Percentiles rank a stretch among this genome's conserved stretches.
Evolutionary conservation across 148 eudicot species (phyloP).

Genomic region (Gaultheria prostrata): DNA sequence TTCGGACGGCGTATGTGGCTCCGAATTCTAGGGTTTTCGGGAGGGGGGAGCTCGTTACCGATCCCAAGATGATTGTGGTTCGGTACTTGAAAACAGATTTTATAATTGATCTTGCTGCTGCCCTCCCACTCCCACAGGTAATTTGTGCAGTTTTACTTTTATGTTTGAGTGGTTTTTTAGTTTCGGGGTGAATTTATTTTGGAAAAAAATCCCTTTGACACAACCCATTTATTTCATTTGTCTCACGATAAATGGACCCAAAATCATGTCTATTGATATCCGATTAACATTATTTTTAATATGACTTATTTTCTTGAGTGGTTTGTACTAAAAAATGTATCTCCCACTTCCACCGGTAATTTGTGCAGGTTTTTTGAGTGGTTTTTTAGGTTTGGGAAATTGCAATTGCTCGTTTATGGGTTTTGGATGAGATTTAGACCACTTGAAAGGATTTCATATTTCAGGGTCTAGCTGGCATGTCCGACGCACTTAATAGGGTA

Average conservation of each 20-base stretch:
- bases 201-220: too few relatives aligned
- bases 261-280: too few relatives aligned
- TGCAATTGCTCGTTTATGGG: not conserved
- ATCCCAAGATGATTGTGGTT: conserved; percentile 31
- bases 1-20: conserved; percentile 47
- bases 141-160: not conserved
- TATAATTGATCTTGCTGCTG: conserved; percentile 43
- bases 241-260: too few relatives aligned
- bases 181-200: too few relatives aligned
- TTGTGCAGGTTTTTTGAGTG: too few relatives aligned
- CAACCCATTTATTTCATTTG: too few relatives aligned
- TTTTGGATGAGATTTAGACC: not conserved
- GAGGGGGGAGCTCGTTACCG: conserved; percentile 47
- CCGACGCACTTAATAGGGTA: not conserved
- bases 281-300: too few relatives aligned
- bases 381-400: not conserved
- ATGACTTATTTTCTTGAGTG: too few relatives aligned
- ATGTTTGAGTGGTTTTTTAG: too few relatives aligned
- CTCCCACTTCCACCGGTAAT: too few relatives aligned
- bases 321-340: too few relatives aligned
- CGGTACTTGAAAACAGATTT: conserved; percentile 38
- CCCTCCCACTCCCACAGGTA: conserved; percentile 60
- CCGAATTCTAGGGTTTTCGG: conserved; percentile 42
- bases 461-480: not conserved
- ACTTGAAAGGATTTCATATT: not conserved